Base-by-base conservation (phyloP, 768 basidiomycete genomes). In the Trametes coccinea region DNA sequence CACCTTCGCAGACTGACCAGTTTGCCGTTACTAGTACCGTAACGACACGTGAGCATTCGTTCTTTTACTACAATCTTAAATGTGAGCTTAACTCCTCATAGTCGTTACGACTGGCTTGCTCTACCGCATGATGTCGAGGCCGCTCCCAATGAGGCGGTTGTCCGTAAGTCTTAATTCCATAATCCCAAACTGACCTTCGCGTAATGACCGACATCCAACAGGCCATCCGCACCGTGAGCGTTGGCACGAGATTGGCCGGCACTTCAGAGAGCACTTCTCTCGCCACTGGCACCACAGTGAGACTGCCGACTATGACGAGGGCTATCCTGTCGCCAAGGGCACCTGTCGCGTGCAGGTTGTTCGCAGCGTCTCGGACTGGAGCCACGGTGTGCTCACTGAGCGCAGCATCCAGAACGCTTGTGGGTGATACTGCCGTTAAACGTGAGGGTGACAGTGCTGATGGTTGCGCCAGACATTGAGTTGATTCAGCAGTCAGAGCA, bases 351-450 rank as follows among this genome's bases (percentile, higher is more conserved):
- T 93, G 16, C 93, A 98, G 77, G 93, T 83, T 14, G 82, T 93
- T 45, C 84, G 96, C 56, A 92, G 90, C 62, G 90, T 95, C 22
- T 86, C 82, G 1, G 96, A 98, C 74, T 99, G 96, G 96, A 91
- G 88, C 68, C 92, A 94, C 67, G 96, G 95, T 2, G 90, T 95
- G 39, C 78, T 95, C 65, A 89, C 84, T 3, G 96, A 98, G 73
- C 84, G 86, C 60, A 94, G 92, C 73, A 93, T 98, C 61, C 95
- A 97, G 75, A 90, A 93, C 67, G 95, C 96, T 49, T 94, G 92
- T 92, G 69, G 72, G 89, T 83, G 2, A 6, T 50, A 37, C 48
- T 33, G 17, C 33, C 39, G 7, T 3, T 41, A 34, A 10, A 1
- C 46, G 41, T 27, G 49, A 53, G 44, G 53, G n/a, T 44, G 56